Conservation (phyloP, 371 early-diverging fungal species). For the Mycotypha africana region DNA sequence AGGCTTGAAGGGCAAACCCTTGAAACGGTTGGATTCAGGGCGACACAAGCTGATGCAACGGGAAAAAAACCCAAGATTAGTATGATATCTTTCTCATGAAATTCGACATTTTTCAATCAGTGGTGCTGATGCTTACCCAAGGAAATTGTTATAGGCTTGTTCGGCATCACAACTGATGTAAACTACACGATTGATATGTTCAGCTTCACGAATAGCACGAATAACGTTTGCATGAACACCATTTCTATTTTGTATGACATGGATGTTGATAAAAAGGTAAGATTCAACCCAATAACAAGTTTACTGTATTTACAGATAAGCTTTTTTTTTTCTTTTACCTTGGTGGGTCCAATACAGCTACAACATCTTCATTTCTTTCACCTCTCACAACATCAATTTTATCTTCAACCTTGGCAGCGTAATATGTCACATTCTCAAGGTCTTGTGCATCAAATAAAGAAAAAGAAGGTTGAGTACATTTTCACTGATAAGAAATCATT, state of each 20-base stretch:
- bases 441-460: too few species aligned
- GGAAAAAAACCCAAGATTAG: too few species aligned
- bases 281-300: background rate
- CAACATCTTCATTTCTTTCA: slow-evolving; percentile 31
- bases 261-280: background rate
- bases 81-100: too few species aligned
- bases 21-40: slow-evolving; percentile 57
- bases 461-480: too few species aligned
- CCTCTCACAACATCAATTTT: slow-evolving; percentile 42
- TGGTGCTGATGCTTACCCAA: slow-evolving; percentile 62
- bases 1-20: slow-evolving; percentile 58
- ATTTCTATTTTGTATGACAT: too few species aligned
- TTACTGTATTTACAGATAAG: background rate
- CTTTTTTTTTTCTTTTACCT: slow-evolving; percentile 33
- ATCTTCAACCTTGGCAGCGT: slow-evolving; percentile 63
- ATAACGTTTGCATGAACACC: slow-evolving; percentile 69
- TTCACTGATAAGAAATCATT: background rate
- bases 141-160: slow-evolving; percentile 60
- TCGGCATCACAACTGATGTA: slow-evolving; percentile 75
- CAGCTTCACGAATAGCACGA: slow-evolving; percentile 54
- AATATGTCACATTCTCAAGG: slow-evolving; percentile 52
- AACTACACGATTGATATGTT: slow-evolving; percentile 54
- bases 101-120: too few species aligned
- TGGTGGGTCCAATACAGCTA: slow-evolving; percentile 80
- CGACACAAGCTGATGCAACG: slow-evolving; percentile 49